phyloP scores from a whole-genome alignment of 768 basidiomycete species.

The Kwoniella mangroviensis region DNA sequence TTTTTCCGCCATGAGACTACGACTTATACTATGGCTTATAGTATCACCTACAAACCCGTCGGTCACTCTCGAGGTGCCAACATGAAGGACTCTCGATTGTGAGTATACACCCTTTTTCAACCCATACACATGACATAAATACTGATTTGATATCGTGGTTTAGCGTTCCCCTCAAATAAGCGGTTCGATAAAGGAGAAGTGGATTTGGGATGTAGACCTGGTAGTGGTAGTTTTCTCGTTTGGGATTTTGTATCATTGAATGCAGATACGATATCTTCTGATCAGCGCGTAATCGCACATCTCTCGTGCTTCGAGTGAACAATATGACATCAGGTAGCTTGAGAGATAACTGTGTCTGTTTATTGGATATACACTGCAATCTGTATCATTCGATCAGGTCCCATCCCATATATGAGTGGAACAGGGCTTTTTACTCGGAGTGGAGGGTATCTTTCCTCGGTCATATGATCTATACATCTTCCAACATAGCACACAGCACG shows the following conservation, averaged over 20 bases:
- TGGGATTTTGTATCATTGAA: slow-evolving; percentile 29
- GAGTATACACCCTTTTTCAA: slow-evolving; percentile 69
- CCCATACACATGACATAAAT: slow-evolving; percentile 2
- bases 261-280: slow-evolving; percentile 31
- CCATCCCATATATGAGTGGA: too few species aligned
- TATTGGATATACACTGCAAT: too few species aligned
- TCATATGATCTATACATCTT: background rate
- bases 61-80: slow-evolving; percentile 99
- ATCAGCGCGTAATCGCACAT: too few species aligned
- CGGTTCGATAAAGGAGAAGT: slow-evolving; percentile 15
- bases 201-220: background rate
- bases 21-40: slow-evolving; percentile 4
- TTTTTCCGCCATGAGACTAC: background rate
- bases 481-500: background rate
- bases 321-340: background rate
- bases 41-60: slow-evolving; percentile 94
- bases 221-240: background rate
- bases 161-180: slow-evolving; percentile 93
- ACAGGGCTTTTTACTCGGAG: background rate
- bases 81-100: slow-evolving; percentile 63
- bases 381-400: too few species aligned
- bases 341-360: too few species aligned
- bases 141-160: slow-evolving; percentile 21
- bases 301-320: background rate
- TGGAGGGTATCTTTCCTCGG: background rate